Conservation (phyloP, 2,329 filamentous ascomycete species). For the Thermoascus crustaceus region DNA sequence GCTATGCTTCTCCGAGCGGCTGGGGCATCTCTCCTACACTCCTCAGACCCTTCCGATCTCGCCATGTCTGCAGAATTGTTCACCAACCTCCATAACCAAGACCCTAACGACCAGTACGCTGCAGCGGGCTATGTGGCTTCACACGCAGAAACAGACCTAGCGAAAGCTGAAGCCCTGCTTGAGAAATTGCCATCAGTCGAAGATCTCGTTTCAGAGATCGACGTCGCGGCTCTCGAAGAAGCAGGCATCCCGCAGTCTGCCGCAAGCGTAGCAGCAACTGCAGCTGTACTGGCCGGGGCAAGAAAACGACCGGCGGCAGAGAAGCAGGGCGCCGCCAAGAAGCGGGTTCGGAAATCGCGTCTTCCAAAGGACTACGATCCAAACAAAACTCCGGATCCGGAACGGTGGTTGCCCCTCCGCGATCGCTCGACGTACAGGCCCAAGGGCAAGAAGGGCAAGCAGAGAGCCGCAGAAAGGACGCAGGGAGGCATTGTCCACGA, state of each 20-base stretch:
- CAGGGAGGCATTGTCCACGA: constrained; percentile 78
- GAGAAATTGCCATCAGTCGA: constrained; percentile 31
- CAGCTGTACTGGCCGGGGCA: constrained; percentile 25
- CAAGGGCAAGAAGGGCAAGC: constrained; percentile 86
- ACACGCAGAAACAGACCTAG: constrained; percentile 49
- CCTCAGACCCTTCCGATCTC: constrained; percentile 60
- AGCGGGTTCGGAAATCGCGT: constrained; percentile 39
- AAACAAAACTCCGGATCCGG: constrained; percentile 73
- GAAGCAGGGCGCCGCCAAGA: constrained; percentile 26
- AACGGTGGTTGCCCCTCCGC: constrained; percentile 85
- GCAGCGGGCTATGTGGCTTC: constrained; percentile 81
- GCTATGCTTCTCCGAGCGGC: constrained; percentile 70
- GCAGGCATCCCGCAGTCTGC: constrained; percentile 35
- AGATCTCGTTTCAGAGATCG: constrained; percentile 36
- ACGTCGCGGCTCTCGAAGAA: constrained; percentile 37
- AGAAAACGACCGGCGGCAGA: constrained; percentile 33
- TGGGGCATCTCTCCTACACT: constrained; percentile 73
- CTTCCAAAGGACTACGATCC: constrained; percentile 52
- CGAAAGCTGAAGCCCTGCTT: constrained; percentile 28
- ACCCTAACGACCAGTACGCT: constrained; percentile 59
- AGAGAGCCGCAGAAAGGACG: constrained; percentile 67
- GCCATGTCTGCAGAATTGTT: constrained; percentile 71
- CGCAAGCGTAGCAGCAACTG: constrained; percentile 20
- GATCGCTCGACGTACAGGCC: constrained; percentile 84
- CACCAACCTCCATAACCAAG: constrained; percentile 56